phyloP scores from a whole-genome alignment of 371 early-diverging fungal genomes.

The Mortierella sp. region DNA sequence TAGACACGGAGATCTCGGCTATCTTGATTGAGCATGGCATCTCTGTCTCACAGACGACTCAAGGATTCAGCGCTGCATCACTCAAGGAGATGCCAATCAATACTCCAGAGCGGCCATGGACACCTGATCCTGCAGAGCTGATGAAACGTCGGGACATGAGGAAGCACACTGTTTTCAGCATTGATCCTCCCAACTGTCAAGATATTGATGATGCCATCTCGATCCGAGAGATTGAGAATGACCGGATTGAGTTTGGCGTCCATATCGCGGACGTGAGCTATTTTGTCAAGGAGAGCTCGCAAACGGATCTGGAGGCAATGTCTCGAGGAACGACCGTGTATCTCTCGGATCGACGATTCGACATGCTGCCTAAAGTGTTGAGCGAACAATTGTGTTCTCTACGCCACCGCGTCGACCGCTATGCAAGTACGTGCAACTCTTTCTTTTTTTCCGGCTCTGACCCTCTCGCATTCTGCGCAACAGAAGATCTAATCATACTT shows the following conservation, averaged over 20 bases:
- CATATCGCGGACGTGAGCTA: constrained; percentile 99
- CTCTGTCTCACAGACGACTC: constrained; percentile 76
- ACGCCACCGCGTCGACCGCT: constrained; percentile 82
- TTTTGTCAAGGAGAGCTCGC: constrained; percentile 83
- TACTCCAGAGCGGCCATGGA: constrained; percentile 66
- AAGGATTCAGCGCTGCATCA: constrained; percentile 73
- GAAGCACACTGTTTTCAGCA: constrained; percentile 65
- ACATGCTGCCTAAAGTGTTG: constrained; percentile 97
- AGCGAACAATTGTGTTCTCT: constrained; percentile 91
- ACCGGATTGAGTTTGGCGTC: constrained; percentile 83
- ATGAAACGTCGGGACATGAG: constrained; percentile 64
- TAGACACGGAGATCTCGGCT: constrained; percentile 80
- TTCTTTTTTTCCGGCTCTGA: too few relatives aligned
- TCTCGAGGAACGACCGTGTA: constrained; percentile 96
- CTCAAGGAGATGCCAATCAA: constrained; percentile 78
- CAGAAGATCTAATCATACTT: background rate
- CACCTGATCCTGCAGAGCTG: constrained; percentile 65
- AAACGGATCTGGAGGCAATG: constrained; percentile 90
- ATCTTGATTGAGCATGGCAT: constrained; percentile 84
- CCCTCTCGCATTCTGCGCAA: too few relatives aligned
- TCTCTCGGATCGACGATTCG: constrained; percentile 90
- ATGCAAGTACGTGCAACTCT: constrained; percentile 64
- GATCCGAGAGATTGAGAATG: constrained; percentile 63
- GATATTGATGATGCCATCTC: constrained; percentile 98
- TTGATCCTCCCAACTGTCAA: constrained; percentile 93